Evolutionary conservation across 2,329 filamentous ascomycete species (phyloP).

Genomic region (Cytospora chrysosperma): DNA sequence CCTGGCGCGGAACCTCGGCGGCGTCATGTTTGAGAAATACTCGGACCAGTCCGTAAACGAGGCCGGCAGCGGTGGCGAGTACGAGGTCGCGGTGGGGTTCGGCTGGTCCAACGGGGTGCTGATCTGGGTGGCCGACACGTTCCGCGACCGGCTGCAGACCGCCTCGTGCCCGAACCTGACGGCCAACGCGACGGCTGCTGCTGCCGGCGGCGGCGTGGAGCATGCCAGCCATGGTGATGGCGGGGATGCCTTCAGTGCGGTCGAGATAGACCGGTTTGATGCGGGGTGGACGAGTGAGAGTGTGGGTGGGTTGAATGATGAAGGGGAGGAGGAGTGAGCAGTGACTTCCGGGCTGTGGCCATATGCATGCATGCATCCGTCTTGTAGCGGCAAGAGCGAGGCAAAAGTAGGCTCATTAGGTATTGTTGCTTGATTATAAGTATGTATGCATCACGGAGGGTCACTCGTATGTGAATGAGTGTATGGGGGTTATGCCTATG

Average conservation of each 20-base stretch:
- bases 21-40: conserved; percentile 72
- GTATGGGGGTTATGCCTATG: not conserved
- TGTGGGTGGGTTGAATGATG: conserved; percentile 15
- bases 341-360: not conserved
- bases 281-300: conserved; percentile 40
- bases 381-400: not conserved
- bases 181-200: conserved; percentile 35
- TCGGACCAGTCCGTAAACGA: conserved; percentile 58
- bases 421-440: not conserved
- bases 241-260: conserved; percentile 34
- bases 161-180: conserved; percentile 56
- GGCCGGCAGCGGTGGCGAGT: conserved; percentile 65
- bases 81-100: conserved; percentile 68
- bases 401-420: not conserved
- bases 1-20: conserved; percentile 42
- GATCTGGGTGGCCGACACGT: conserved; percentile 64
- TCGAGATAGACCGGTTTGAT: conserved; percentile 48
- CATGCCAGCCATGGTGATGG: conserved; percentile 1
- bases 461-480: not conserved
- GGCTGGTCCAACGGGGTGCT: conserved; percentile 70
- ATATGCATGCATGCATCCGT: not conserved
- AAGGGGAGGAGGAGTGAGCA: not conserved
- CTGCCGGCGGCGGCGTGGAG: too few relatives aligned
- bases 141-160: conserved; percentile 52
- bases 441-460: not conserved